These are phyloP conservation scores for Gnomoniopsis smithogilvyi DNA, from an alignment of 2,329 filamentous ascomycete genomes.

Conservation along the genomic window DNA sequence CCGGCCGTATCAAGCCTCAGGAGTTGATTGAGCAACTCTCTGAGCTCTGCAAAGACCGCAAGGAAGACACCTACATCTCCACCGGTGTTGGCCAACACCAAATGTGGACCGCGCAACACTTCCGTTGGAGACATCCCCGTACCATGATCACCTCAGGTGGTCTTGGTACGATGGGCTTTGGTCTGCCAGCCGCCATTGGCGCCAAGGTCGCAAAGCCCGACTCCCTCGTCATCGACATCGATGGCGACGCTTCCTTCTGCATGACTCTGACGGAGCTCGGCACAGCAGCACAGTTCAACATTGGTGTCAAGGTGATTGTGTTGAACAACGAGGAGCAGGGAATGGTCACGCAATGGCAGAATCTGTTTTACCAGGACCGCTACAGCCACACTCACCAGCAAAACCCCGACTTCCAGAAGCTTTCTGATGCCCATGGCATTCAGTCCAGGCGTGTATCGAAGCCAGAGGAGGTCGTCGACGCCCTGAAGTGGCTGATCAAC, in stretches of 20 bases:
- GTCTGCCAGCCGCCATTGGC: conserved; percentile 90
- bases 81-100: conserved; percentile 98
- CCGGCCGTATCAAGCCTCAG: conserved; percentile 90
- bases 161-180: conserved; percentile 93
- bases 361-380: conserved; percentile 93
- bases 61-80: conserved; percentile 81
- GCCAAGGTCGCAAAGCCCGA: conserved; percentile 80
- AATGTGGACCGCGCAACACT: conserved; percentile 98
- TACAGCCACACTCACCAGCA: conserved; percentile 89
- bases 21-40: conserved; percentile 87
- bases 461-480: conserved; percentile 73
- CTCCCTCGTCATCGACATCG: conserved; percentile 88
- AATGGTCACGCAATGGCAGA: conserved; percentile 99
- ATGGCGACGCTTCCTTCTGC: conserved; percentile 97
- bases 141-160: conserved; percentile 97
- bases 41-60: conserved; percentile 74
- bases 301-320: conserved; percentile 91
- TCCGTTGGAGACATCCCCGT: conserved; percentile 86
- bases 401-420: conserved; percentile 95
- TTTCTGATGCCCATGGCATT: conserved; percentile 87
- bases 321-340: conserved; percentile 98
- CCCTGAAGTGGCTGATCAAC: conserved; percentile 84
- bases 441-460: conserved; percentile 69
- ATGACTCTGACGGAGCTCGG: conserved; percentile 97
- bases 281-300: conserved; percentile 92